A percentile compares a stretch with the other conserved stretches of the same genome.
Evolutionary conservation across 352 stramenopile species (phyloP).

Genomic region (Phytophthora ramorum): DNA sequence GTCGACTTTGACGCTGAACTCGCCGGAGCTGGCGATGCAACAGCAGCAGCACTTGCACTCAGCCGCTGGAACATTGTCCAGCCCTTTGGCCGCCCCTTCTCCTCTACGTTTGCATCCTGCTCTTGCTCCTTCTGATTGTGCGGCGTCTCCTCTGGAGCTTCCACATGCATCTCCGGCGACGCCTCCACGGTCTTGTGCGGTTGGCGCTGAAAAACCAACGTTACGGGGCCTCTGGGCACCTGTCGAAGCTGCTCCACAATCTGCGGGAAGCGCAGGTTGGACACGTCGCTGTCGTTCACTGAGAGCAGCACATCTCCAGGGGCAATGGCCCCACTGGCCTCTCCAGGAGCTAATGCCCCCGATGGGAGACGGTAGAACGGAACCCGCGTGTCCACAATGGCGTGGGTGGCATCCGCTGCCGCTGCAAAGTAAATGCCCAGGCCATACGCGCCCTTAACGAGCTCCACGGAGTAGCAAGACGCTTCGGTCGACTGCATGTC

Average conservation of each 20-base stretch:
- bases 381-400: slow-evolving; percentile 62
- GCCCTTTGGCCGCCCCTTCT: slow-evolving; percentile 27
- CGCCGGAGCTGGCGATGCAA: slow-evolving; percentile 8
- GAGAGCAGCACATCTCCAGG: slow-evolving; percentile 56
- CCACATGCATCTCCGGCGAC: slow-evolving; percentile 15
- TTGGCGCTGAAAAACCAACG: slow-evolving; percentile 52
- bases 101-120: slow-evolving; percentile 11
- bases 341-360: slow-evolving; percentile 54
- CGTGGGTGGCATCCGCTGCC: slow-evolving; percentile 24
- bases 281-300: slow-evolving; percentile 52
- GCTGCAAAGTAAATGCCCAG: slow-evolving; percentile 79
- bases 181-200: slow-evolving; percentile 1
- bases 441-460: slow-evolving; percentile 67
- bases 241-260: slow-evolving; percentile 72
- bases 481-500: slow-evolving; percentile 21
- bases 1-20: slow-evolving; percentile 1
- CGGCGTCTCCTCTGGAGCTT: slow-evolving; percentile 15
- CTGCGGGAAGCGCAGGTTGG: slow-evolving; percentile 42
- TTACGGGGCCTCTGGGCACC: slow-evolving; percentile 45
- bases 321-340: slow-evolving; percentile 57
- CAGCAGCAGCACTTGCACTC: slow-evolving; percentile 34
- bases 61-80: slow-evolving; percentile 54
- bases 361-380: slow-evolving; percentile 78
- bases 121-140: slow-evolving; percentile 10
- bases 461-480: slow-evolving; percentile 53